Percentiles rank a stretch among this genome's conserved stretches.
These are phyloP conservation scores for Hydrangea macrophylla DNA, from an alignment of 148 eudicot species.

Conservation along the genomic window DNA sequence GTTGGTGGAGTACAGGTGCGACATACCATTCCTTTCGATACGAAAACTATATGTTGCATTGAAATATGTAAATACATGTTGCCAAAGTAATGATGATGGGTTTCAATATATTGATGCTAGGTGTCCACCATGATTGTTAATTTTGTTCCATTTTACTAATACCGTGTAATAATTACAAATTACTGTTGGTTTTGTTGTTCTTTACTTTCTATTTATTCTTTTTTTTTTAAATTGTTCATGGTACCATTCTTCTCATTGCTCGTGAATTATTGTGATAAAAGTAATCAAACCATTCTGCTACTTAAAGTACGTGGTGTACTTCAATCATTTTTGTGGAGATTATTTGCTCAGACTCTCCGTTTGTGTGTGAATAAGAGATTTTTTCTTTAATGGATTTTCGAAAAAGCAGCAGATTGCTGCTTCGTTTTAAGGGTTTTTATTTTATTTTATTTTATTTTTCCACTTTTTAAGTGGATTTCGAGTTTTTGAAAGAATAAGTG, in stretches of 20 bases:
- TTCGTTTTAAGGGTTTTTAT: no score
- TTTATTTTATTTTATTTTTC: no score
- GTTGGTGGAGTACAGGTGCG: conserved; percentile 96
- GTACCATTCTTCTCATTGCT: background rate
- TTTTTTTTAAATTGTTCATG: background rate
- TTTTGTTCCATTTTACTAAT: background rate
- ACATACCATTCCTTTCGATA: background rate
- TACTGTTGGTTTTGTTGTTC: background rate
- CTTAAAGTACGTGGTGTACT: background rate
- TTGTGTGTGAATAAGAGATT: no score
- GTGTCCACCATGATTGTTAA: background rate
- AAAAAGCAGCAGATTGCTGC: no score
- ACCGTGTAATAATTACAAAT: background rate
- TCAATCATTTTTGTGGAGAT: background rate
- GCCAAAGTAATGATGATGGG: no score
- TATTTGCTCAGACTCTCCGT: no score
- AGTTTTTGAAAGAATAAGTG: no score
- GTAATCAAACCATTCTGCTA: background rate
- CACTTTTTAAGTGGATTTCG: no score
- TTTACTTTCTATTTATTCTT: background rate
- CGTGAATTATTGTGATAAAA: background rate
- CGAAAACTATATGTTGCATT: background rate
- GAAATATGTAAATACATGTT: no score
- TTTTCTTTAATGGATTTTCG: no score
- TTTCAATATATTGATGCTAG: no score